phyloP scores from a whole-genome alignment of 306 rosid species.

The Casuarina cunninghamiana region DNA sequence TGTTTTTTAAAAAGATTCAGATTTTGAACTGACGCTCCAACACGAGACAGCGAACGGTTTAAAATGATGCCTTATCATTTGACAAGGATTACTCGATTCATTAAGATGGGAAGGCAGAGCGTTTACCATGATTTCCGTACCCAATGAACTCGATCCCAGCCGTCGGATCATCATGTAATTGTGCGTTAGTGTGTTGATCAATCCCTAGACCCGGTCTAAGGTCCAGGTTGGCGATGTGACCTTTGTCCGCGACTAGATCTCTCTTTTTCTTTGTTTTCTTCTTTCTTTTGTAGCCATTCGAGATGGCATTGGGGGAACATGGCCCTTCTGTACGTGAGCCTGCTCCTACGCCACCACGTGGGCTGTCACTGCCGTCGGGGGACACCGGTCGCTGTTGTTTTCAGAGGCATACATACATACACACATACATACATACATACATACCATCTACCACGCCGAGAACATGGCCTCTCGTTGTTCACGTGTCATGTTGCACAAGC shows the following conservation, averaged over 20 bases:
- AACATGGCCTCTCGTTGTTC: too few relatives aligned
- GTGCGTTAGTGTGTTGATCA: background rate
- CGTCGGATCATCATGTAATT: constrained; percentile 10
- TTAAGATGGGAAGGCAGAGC: background rate
- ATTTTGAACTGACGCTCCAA: constrained; percentile 45
- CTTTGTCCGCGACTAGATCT: background rate
- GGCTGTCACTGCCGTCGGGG: background rate
- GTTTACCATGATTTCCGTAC: background rate
- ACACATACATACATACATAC: too few relatives aligned
- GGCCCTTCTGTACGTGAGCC: too few relatives aligned
- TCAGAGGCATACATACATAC: background rate
- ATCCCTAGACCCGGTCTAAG: background rate
- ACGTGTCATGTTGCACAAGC: too few relatives aligned
- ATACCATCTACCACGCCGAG: too few relatives aligned
- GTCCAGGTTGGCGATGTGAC: background rate
- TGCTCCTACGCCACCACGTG: background rate
- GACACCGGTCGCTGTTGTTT: background rate
- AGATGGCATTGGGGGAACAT: background rate
- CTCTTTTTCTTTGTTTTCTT: background rate
- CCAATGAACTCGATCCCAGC: background rate
- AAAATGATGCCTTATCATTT: constrained; percentile 40
- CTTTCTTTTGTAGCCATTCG: background rate
- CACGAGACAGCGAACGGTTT: constrained; percentile 22
- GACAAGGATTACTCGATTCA: constrained; percentile 21
- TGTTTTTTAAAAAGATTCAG: background rate